Conservation (phyloP, 306 rosid species). For the Psophocarpus tetragonolobus region DNA sequence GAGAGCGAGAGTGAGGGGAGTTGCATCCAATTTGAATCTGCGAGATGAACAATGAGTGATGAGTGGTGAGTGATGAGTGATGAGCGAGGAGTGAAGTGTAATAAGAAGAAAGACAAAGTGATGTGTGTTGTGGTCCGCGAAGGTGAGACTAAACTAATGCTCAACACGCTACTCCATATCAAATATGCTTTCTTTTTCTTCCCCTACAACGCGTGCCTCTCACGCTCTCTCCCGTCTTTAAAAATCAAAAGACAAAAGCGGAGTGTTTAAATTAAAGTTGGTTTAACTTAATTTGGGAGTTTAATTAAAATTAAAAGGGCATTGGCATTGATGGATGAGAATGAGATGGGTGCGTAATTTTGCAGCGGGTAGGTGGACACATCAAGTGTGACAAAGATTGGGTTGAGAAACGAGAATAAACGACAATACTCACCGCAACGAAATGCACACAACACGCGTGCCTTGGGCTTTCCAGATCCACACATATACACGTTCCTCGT, state of each 20-base stretch:
- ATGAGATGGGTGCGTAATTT: conserved; percentile 2
- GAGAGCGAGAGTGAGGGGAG: background rate
- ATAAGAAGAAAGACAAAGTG: conserved; percentile 23
- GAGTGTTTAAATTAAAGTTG: too few species aligned
- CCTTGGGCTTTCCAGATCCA: conserved; percentile 35
- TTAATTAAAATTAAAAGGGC: too few species aligned
- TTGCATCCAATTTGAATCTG: background rate
- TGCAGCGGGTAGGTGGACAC: conserved; percentile 19
- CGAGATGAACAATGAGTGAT: conserved; percentile 22
- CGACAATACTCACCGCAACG: conserved; percentile 43
- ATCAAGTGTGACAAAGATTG: conserved; percentile 41
- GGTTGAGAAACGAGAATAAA: conserved; percentile 30
- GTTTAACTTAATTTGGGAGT: background rate
- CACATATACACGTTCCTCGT: conserved; percentile 6
- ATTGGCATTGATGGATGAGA: conserved; percentile 26
- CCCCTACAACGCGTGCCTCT: conserved; percentile 40
- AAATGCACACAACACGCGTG: conserved; percentile 42
- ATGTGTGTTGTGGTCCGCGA: conserved; percentile 23
- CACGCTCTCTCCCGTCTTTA: conserved; percentile 37
- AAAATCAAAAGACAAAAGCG: background rate
- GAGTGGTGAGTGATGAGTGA: conserved; percentile 21
- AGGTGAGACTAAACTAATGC: background rate
- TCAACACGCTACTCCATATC: conserved; percentile 12
- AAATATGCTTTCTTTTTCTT: conserved; percentile 5
- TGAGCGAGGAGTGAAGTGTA: conserved; percentile 10